phyloP scores from a whole-genome alignment of 177 flowering plant genomes.

The Vitis hybrid region DNA sequence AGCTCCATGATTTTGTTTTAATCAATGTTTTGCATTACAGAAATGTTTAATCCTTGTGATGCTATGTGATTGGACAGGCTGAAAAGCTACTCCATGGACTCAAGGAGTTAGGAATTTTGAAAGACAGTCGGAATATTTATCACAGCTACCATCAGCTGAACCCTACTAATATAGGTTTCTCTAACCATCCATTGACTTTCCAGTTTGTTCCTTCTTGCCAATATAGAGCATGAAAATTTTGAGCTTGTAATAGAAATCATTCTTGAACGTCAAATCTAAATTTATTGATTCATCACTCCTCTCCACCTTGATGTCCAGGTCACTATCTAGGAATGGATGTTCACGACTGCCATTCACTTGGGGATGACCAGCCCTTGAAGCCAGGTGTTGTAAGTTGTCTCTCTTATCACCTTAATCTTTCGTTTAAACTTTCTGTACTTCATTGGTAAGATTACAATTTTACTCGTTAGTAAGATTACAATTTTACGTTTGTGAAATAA shows the following conservation, averaged over 20 bases:
- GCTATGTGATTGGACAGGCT: constrained; percentile 41
- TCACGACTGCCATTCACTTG: constrained; percentile 72
- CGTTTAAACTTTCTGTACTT: background rate
- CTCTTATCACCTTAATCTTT: background rate
- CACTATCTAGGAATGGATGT: constrained; percentile 98
- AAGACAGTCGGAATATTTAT: constrained; percentile 27
- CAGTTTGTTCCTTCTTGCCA: background rate
- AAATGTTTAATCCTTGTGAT: background rate
- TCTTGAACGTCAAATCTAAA: background rate
- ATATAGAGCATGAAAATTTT: background rate
- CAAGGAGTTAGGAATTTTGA: constrained; percentile 72
- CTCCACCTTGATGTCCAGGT: constrained; percentile 41
- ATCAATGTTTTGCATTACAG: background rate
- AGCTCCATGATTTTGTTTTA: background rate
- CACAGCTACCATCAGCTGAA: constrained; percentile 66
- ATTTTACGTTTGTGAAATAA: background rate
- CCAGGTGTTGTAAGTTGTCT: constrained; percentile 89
- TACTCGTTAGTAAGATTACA: background rate
- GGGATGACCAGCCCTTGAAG: constrained; percentile 68
- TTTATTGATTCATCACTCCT: constrained; percentile 2
- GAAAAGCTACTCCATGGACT: constrained; percentile 70
- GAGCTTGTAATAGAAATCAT: too few species aligned
- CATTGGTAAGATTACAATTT: background rate
- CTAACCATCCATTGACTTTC: constrained; percentile 3
- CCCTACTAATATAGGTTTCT: constrained; percentile 88